phyloP scores from a whole-genome alignment of 768 basidiomycete species.

The Tylopilus rubrobrunneus region DNA sequence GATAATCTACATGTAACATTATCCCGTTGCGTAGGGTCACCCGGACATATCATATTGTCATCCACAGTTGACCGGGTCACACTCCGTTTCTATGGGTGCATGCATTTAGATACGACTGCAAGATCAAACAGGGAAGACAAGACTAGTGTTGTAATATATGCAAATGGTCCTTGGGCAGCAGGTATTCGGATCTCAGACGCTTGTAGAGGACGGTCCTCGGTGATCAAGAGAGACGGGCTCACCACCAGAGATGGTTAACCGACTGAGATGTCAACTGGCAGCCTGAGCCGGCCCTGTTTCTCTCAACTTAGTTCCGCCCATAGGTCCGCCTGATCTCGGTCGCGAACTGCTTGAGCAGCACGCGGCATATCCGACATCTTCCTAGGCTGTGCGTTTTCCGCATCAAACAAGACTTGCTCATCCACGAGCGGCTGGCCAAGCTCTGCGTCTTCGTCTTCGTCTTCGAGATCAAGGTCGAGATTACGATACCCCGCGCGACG shows the following conservation, averaged over 20 bases:
- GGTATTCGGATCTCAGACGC: not conserved
- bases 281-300: not conserved
- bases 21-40: slow-evolving; percentile 4
- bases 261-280: not conserved
- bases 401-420: slow-evolving; percentile 65
- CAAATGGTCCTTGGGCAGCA: not conserved
- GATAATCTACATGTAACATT: slow-evolving; percentile 27
- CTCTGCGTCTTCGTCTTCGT: slow-evolving; percentile 53
- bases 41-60: not conserved
- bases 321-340: slow-evolving; percentile 62
- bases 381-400: slow-evolving; percentile 31
- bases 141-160: not conserved
- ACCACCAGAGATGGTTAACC: not conserved
- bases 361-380: slow-evolving; percentile 56
- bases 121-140: not conserved
- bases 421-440: slow-evolving; percentile 55
- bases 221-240: not conserved
- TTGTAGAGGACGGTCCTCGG: not conserved
- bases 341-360: slow-evolving; percentile 48
- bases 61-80: not conserved
- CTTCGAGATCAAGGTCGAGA: slow-evolving; percentile 71
- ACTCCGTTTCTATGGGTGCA: not conserved
- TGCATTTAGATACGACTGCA: not conserved
- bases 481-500: slow-evolving; percentile 57
- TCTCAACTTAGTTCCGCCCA: slow-evolving; percentile 64